Conservation (phyloP, 2,329 filamentous ascomycete species). For the Cladophialophora bantiana region DNA sequence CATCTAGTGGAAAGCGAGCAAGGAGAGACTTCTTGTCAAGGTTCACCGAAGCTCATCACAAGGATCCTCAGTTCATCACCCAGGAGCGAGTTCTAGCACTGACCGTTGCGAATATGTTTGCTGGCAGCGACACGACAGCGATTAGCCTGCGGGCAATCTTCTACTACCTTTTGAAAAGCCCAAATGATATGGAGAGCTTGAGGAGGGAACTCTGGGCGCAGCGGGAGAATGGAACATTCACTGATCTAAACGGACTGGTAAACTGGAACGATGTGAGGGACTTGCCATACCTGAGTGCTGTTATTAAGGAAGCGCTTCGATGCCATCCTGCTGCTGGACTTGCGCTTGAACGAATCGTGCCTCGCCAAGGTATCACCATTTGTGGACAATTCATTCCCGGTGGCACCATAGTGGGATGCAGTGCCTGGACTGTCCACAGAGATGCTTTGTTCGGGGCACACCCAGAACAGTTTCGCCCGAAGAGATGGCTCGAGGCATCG, state of each 20-base stretch:
- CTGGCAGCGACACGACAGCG: conserved; percentile 79
- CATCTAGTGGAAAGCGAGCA: conserved; percentile 11
- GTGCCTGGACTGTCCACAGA: conserved; percentile 51
- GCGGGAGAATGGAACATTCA: conserved; percentile 41
- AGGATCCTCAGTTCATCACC: conserved; percentile 32
- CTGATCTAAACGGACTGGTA: conserved; percentile 1
- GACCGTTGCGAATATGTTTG: conserved; percentile 54
- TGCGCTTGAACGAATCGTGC: conserved; percentile 40
- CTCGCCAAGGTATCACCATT: conserved; percentile 29
- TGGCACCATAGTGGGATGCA: conserved; percentile 31
- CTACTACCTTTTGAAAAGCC: conserved; percentile 74
- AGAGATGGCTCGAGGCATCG: conserved; percentile 69
- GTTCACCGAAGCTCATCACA: conserved; percentile 42
- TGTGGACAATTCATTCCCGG: conserved; percentile 30
- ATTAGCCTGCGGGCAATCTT: conserved; percentile 75
- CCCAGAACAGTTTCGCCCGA: conserved; percentile 58
- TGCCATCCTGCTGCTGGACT: conserved; percentile 39
- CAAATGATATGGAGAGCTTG: conserved; percentile 41
- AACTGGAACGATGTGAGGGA: conserved; percentile 59
- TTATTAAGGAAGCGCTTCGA: conserved; percentile 49
- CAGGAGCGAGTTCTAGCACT: conserved; percentile 26
- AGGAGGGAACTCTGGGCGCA: conserved; percentile 45
- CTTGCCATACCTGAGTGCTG: conserved; percentile 43
- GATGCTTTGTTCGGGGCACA: conserved; percentile 51
- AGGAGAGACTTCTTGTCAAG: conserved; percentile 41